phyloP scores from a whole-genome alignment of 768 basidiomycete species.

The Auricularia sp. region DNA sequence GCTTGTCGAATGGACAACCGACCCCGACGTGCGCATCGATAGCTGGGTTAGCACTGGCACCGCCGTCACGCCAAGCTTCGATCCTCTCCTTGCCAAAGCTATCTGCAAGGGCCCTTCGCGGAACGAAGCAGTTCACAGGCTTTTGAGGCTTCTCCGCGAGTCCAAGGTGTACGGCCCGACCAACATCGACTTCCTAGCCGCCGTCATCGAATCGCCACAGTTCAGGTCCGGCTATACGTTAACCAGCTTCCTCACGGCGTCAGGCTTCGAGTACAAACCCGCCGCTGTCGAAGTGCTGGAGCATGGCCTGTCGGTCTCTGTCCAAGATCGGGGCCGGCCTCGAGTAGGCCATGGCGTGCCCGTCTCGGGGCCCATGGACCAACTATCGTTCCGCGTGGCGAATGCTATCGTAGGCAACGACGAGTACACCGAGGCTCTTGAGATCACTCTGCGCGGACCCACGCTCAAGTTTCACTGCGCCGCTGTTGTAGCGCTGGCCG shows the following conservation, averaged over 20 bases:
- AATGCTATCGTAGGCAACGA: conserved; percentile 52
- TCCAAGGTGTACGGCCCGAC: conserved; percentile 48
- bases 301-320: conserved; percentile 44
- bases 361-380: conserved; percentile 55
- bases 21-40: conserved; percentile 41
- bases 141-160: conserved; percentile 29
- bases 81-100: conserved; percentile 52
- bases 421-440: conserved; percentile 41
- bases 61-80: conserved; percentile 36
- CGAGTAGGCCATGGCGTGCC: conserved; percentile 48
- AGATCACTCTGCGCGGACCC: conserved; percentile 39
- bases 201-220: conserved; percentile 29
- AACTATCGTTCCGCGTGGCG: conserved; percentile 42
- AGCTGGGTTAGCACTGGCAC: conserved; percentile 44
- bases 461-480: conserved; percentile 39
- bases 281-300: conserved; percentile 46
- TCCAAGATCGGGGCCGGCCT: conserved; percentile 48
- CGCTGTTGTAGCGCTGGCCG: conserved; percentile 47
- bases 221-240: conserved; percentile 37
- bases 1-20: conserved; percentile 25
- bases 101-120: conserved; percentile 41
- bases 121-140: conserved; percentile 34
- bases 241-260: conserved; percentile 37
- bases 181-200: conserved; percentile 43
- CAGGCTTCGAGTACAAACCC: conserved; percentile 24